These are phyloP conservation scores for Trypanosoma avium DNA, from an alignment of 208 protist species.

Conservation along the genomic window DNA sequence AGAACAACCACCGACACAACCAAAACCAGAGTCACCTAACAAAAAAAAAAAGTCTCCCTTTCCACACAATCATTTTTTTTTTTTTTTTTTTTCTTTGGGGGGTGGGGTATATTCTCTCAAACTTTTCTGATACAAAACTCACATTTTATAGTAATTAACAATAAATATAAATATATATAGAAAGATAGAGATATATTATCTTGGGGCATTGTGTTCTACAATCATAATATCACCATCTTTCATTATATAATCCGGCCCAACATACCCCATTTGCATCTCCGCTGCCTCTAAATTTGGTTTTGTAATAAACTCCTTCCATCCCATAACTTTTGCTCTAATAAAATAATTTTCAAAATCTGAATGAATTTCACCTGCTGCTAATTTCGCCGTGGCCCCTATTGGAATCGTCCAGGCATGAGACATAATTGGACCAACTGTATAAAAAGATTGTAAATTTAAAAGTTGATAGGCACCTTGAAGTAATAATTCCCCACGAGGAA, in stretches of 20 bases:
- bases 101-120: too few relatives aligned
- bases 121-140: too few relatives aligned
- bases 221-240: constrained; percentile 85
- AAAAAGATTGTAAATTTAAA: constrained; percentile 80
- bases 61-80: too few relatives aligned
- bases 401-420: constrained; percentile 67
- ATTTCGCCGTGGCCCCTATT: constrained; percentile 47
- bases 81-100: too few relatives aligned
- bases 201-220: constrained; percentile 65
- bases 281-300: constrained; percentile 68
- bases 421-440: constrained; percentile 87
- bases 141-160: neutral
- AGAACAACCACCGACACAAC: too few relatives aligned
- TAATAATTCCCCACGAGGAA: constrained; percentile 67
- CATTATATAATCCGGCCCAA: constrained; percentile 67
- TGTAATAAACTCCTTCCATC: constrained; percentile 52
- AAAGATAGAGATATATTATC: constrained; percentile 9
- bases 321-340: constrained; percentile 64
- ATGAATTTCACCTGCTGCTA: constrained; percentile 84
- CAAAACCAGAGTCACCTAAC: too few relatives aligned
- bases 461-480: constrained; percentile 55
- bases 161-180: neutral
- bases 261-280: constrained; percentile 74
- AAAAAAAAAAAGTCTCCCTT: too few relatives aligned
- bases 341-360: constrained; percentile 84